Evolutionary conservation across 768 basidiomycete genomes (phyloP), one percentile per base, ranked within the genome.

Genomic region (Cystobasidium onofrii): DNA sequence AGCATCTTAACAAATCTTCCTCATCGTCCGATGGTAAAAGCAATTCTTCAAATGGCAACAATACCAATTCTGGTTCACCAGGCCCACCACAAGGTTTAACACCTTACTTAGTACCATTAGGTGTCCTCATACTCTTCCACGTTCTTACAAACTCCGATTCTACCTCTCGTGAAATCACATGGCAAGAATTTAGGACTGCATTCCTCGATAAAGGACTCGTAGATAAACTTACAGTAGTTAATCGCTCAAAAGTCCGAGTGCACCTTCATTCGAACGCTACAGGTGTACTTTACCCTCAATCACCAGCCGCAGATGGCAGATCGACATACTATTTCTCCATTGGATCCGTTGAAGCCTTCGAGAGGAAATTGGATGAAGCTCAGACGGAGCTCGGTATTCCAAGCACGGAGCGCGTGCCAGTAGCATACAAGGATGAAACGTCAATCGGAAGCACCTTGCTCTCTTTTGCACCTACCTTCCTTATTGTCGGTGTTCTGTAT

Each of bases 161-260:
- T 34, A 27, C 12, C 17, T 25, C 67, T 1, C 63, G 90, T 74
- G 96, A 99, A 83, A 98, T 99, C 77, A 99, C 96, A 76, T 99
- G 96, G 95, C 94, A 97, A 82, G 96, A 98, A 82, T 99, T 99
- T 84, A 88, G 93, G 65, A 94, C 91, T 55, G 92, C 92, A 12
- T 92, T 99, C 84, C 88, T 99, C 57, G 90, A 95, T 82, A 93
- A 94, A 80, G 95, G 92, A 52, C 86, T 97, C 66, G 95, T 99
- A 43, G 93, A 97, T 77, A 92, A 88, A 79, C 88, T 98, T 73
- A 86, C 88, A 66, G 95, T 98, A 74, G 86, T 97, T 80, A 98
- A 97, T 81, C 87, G 91, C 33, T 86, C 87, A 75, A 89, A 86
- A 79, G 95, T 98, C 71, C 90, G 94, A 72, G 88, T 98, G 78